Evolutionary conservation across 2,329 filamentous ascomycete genomes (phyloP).

Genomic region (Aquanectria penicillioides): DNA sequence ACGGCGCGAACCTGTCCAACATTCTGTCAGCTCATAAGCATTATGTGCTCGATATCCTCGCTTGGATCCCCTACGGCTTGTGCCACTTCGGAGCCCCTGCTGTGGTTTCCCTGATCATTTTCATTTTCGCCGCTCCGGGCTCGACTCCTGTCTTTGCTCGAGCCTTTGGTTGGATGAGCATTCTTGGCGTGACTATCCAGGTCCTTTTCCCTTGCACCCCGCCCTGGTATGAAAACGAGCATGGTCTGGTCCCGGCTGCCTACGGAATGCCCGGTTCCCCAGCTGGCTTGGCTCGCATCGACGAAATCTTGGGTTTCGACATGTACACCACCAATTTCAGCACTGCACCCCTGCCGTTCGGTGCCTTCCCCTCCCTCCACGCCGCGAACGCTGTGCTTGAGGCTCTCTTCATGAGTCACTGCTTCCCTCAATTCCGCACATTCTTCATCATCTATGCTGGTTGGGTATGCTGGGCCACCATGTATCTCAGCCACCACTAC

Average conservation of each 20-base stretch:
- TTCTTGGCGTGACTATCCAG: conserved; percentile 87
- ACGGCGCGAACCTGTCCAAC: conserved; percentile 95
- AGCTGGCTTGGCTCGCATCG: conserved; percentile 87
- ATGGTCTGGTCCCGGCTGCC: conserved; percentile 89
- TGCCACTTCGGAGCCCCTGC: conserved; percentile 89
- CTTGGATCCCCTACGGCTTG: conserved; percentile 93
- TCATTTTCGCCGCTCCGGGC: conserved; percentile 88
- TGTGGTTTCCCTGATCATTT: conserved; percentile 81
- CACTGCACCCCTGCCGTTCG: conserved; percentile 90
- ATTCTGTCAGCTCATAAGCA: conserved; percentile 92
- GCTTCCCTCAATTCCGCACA: conserved; percentile 84
- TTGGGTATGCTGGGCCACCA: conserved; percentile 98
- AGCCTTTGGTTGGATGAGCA: conserved; percentile 92
- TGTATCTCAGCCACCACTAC: conserved; percentile 98
- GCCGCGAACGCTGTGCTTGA: conserved; percentile 89
- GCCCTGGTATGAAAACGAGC: conserved; percentile 95
- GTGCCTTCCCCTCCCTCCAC: conserved; percentile 93
- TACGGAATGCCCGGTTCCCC: conserved; percentile 92
- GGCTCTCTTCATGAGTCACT: conserved; percentile 91
- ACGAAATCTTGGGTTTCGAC: conserved; percentile 89
- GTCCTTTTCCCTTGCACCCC: conserved; percentile 92
- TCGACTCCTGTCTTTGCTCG: conserved; percentile 86
- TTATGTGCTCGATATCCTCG: conserved; percentile 83
- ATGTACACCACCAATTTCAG: conserved; percentile 94
- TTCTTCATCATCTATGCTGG: conserved; percentile 85